phyloP scores from a whole-genome alignment of 768 basidiomycete species.

The Leucosporidium yakuticum region DNA sequence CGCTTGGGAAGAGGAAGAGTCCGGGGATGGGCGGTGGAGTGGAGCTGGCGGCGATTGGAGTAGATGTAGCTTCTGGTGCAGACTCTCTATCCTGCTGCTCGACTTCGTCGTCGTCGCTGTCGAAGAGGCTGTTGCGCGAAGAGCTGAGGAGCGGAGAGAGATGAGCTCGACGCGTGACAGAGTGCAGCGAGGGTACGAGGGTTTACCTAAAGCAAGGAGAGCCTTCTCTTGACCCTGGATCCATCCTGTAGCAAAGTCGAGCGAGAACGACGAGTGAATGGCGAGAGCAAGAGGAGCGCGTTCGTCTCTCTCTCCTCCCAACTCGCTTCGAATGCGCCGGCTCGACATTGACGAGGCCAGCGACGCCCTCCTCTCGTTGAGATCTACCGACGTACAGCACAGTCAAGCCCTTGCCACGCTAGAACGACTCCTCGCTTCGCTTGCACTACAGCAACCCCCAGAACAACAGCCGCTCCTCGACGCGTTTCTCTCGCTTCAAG shows the following conservation, averaged over 20 bases:
- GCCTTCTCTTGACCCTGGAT: too few relatives aligned
- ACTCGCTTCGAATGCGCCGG: too few relatives aligned
- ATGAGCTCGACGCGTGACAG: too few relatives aligned
- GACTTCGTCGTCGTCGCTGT: constrained; percentile 9
- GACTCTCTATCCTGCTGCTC: neutral
- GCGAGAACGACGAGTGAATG: too few relatives aligned
- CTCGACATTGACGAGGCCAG: neutral
- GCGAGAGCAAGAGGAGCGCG: too few relatives aligned
- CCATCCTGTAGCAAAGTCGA: too few relatives aligned
- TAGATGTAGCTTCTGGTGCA: too few relatives aligned
- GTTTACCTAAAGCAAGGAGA: too few relatives aligned
- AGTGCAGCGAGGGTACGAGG: too few relatives aligned
- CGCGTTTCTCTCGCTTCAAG: constrained; percentile 21
- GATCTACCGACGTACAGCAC: neutral
- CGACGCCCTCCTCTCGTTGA: constrained; percentile 13
- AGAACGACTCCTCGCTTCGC: constrained; percentile 10
- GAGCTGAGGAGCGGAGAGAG: too few relatives aligned
- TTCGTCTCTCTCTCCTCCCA: too few relatives aligned
- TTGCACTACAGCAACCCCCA: constrained; percentile 12
- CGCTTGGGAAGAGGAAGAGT: constrained; percentile 13
- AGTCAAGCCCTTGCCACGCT: constrained; percentile 10
- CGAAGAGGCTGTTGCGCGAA: constrained; percentile 19
- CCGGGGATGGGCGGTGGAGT: constrained; percentile 21
- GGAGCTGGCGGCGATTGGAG: neutral
- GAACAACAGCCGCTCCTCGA: constrained; percentile 5